A percentile compares a stretch with the other conserved stretches of the same genome.
Evolutionary conservation across 257 asterid genomes (phyloP).

Genomic region (Rehmannia glutinosa): DNA sequence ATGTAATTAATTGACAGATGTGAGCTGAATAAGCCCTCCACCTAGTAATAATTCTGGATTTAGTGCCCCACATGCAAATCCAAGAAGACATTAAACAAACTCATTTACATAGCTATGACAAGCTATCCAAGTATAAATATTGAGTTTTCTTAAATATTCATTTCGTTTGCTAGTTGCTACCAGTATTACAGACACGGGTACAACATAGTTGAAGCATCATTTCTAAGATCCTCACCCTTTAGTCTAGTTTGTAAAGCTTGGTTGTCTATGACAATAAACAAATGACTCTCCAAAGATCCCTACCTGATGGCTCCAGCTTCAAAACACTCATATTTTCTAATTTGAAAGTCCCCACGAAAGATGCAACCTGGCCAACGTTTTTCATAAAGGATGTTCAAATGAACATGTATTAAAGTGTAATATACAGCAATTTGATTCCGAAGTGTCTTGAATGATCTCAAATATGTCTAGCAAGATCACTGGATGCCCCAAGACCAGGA

Average conservation of each 20-base stretch:
- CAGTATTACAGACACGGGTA: neutral
- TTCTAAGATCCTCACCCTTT: neutral
- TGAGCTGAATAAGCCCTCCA: neutral
- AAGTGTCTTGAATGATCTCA: neutral
- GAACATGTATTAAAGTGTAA: neutral
- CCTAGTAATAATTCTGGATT: neutral
- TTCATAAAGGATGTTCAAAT: neutral
- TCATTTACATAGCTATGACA: neutral
- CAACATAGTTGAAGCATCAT: neutral
- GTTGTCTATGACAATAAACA: neutral
- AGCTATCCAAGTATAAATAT: neutral
- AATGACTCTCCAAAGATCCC: neutral
- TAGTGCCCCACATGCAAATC: neutral
- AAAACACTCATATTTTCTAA: neutral
- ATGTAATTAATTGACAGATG: slow-evolving; percentile 6
- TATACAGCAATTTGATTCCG: neutral
- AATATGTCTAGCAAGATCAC: neutral
- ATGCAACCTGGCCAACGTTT: neutral
- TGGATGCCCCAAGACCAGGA: too few species aligned
- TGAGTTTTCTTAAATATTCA: neutral
- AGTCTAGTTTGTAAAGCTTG: neutral
- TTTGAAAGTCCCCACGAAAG: neutral
- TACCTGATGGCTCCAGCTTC: neutral
- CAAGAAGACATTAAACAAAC: neutral
- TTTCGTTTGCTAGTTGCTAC: neutral